Evolutionary conservation across 129 eudicot species (phyloP).

Genomic region (Gnaphalium uliginosum): DNA sequence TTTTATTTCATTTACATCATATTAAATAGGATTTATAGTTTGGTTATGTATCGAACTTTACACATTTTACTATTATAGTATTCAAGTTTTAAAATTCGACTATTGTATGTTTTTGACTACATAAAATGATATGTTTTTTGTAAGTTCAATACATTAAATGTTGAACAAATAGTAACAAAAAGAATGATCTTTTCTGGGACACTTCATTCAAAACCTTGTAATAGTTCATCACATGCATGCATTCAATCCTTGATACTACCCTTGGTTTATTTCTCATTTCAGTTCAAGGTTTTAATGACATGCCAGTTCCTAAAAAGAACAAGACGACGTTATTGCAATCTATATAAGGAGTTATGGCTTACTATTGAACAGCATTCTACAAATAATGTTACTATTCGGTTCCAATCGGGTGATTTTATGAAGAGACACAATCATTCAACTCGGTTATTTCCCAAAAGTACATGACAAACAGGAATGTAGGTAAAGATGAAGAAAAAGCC

Average conservation of each 20-base stretch:
- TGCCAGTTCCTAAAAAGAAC: not conserved
- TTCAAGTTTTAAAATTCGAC: too few relatives aligned
- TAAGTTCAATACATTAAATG: too few relatives aligned
- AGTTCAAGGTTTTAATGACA: not conserved
- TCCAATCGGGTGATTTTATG: not conserved
- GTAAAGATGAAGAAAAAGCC: not conserved
- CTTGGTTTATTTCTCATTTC: not conserved
- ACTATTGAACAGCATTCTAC: not conserved
- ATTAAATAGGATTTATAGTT: too few relatives aligned
- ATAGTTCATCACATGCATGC: constrained; percentile 6
- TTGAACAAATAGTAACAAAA: too few relatives aligned
- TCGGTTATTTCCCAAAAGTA: not conserved
- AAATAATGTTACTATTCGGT: not conserved
- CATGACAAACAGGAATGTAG: not conserved
- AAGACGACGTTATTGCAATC: not conserved
- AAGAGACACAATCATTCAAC: not conserved
- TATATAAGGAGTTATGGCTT: not conserved
- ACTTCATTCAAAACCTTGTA: not conserved
- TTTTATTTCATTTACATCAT: too few relatives aligned
- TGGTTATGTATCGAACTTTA: too few relatives aligned
- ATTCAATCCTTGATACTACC: constrained; percentile 2
- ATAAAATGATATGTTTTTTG: too few relatives aligned
- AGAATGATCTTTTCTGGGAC: not conserved
- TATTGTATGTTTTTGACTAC: too few relatives aligned
- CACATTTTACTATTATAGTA: too few relatives aligned